Evolutionary conservation across 2,329 filamentous ascomycete species (phyloP), one percentile per base, ranked within the genome.

Genomic region (Didymella pomorum): DNA sequence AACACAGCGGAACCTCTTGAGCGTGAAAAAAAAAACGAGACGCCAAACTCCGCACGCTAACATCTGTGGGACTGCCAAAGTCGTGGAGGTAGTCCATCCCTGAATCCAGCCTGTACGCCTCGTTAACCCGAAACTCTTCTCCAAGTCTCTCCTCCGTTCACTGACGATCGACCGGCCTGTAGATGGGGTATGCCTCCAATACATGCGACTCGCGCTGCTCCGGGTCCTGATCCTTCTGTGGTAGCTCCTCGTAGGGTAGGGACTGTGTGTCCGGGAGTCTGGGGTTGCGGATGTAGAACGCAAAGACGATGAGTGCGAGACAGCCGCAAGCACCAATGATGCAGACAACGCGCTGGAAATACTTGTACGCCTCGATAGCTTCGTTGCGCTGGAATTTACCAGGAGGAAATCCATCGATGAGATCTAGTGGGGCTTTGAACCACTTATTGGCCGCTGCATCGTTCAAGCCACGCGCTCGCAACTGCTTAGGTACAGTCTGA

Each of bases 271-370:
- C 75, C 4, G 76, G 78, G 52, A 84, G 70, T 41, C 67, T 75
- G 4, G 81, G 81, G 59, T 84, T 80, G 20, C 81, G 71, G 47
- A 83, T 73, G 33, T 77, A 75, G 33, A 79, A 68, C 1, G 81
- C 71, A 61, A 83, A 83, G 1, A 64, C 68, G 58, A 84, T 79
- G 44, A 84, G 62, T 4, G 80, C 73, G 10, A 80, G 71, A n/a
- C 78, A 80, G 7, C 21, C 48, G 35, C 52, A 37, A 14, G 48
- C 43, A 48, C 51, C 52, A 5, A 47, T 29, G 21, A 84, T 83
- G 58, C 81, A 83, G 8, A 84, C 72, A 31, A 83, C 60, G 3
- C 78, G 68, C 68, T 84, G 82, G 0, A 79, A 76, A 49, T 81
- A 71, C 54, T 75, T 76, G 58, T 83, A 84, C 5, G 78, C 76